Conservation (phyloP, 768 basidiomycete species). For the Hericium erinaceus region DNA sequence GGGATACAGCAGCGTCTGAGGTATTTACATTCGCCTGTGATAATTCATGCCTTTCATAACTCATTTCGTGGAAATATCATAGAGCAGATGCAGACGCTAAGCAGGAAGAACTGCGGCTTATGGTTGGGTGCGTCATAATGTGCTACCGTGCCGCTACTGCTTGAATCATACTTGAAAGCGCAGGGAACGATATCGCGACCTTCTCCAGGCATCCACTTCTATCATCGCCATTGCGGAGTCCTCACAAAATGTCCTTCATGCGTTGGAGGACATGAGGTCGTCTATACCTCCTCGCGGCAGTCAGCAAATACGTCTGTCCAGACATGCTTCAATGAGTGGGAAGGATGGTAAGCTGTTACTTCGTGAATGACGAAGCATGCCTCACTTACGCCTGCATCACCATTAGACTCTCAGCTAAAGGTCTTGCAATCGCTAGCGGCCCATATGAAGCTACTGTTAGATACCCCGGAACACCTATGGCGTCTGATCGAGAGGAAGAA, state of each 20-base stretch:
- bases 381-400: no score
- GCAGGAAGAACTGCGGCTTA: constrained; percentile 78
- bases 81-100: constrained; percentile 81
- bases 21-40: constrained; percentile 28
- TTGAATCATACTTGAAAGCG: constrained; percentile 42
- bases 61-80: background rate
- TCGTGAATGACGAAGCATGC: no score
- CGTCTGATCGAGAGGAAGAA: constrained; percentile 71
- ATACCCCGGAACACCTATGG: constrained; percentile 90
- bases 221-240: constrained; percentile 71
- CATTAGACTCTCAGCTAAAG: constrained; percentile 55
- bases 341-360: constrained; percentile 11
- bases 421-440: constrained; percentile 71
- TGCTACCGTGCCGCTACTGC: background rate
- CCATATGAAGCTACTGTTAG: constrained; percentile 84
- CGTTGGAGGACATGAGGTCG: constrained; percentile 52
- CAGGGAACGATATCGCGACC: constrained; percentile 86
- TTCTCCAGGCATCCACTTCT: constrained; percentile 77
- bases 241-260: constrained; percentile 52
- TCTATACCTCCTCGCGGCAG: constrained; percentile 30
- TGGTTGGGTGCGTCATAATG: constrained; percentile 75
- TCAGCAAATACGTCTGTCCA: constrained; percentile 5
- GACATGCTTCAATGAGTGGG: background rate
- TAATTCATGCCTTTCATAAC: background rate
- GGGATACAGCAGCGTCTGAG: constrained; percentile 56